These are phyloP conservation scores for Eragrostis nindensis DNA, from an alignment of 176 grass and related monocot genomes.

Conservation along the genomic window DNA sequence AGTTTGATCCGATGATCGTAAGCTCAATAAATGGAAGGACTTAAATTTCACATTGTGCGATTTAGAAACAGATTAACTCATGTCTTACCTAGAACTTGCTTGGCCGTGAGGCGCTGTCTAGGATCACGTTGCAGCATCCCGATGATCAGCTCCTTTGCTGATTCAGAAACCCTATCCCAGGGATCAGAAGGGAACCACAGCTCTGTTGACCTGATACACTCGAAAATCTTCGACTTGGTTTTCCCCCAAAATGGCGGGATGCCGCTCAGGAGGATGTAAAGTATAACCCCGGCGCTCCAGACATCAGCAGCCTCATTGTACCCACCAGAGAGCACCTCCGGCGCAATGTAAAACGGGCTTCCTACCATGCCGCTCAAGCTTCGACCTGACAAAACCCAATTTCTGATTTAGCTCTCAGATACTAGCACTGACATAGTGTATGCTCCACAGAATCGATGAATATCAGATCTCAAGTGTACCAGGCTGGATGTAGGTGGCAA, in stretches of 20 bases:
- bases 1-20: not conserved
- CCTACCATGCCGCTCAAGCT: slow-evolving; percentile 89
- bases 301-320: slow-evolving; percentile 93
- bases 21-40: not conserved
- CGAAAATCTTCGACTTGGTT: slow-evolving; percentile 90
- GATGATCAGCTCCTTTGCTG: slow-evolving; percentile 77
- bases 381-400: slow-evolving; percentile 61
- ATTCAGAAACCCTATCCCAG: slow-evolving; percentile 78
- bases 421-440: not conserved
- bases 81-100: slow-evolving; percentile 77
- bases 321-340: slow-evolving; percentile 85
- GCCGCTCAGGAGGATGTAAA: slow-evolving; percentile 95
- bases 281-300: slow-evolving; percentile 89
- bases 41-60: not conserved
- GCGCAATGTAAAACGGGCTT: slow-evolving; percentile 95
- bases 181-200: slow-evolving; percentile 77
- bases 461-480: slow-evolving; percentile 41
- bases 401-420: slow-evolving; percentile 21
- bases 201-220: slow-evolving; percentile 78
- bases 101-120: slow-evolving; percentile 59
- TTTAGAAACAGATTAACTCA: slow-evolving; percentile 2
- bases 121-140: slow-evolving; percentile 79
- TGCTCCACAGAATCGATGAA: slow-evolving; percentile 18
- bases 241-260: slow-evolving; percentile 93
- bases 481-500: slow-evolving; percentile 83